A percentile compares a stretch with the other conserved stretches of the same genome.
These are phyloP conservation scores for Candida michaelii DNA, from an alignment of 805 yeast species.

Conservation along the genomic window DNA sequence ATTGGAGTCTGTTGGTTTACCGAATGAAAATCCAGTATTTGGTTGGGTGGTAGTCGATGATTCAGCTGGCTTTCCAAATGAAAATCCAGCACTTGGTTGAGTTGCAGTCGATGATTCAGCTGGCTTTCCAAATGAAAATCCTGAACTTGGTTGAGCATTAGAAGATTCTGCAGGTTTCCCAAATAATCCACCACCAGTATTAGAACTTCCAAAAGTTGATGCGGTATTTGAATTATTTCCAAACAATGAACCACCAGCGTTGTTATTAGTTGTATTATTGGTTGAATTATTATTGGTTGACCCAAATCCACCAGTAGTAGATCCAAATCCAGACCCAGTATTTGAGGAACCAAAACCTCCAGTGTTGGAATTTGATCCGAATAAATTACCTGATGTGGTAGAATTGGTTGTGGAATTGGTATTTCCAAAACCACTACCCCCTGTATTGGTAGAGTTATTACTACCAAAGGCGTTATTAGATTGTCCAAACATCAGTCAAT, in stretches of 20 bases:
- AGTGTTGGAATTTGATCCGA: slow-evolving; percentile 21
- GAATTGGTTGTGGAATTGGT: slow-evolving; percentile 1
- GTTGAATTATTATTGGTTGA: slow-evolving; percentile 4
- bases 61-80: slow-evolving; percentile 9
- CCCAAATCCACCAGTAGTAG: slow-evolving; percentile 2
- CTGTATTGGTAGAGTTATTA: slow-evolving; percentile 4
- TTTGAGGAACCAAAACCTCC: slow-evolving; percentile 6
- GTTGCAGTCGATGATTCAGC: no score
- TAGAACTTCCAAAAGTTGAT: slow-evolving; percentile 5
- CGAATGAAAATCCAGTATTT: slow-evolving; percentile 11
- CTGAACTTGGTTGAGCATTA: slow-evolving; percentile 10
- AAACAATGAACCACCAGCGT: slow-evolving; percentile 10
- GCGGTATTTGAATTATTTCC: slow-evolving; percentile 2
- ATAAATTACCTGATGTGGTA: slow-evolving; percentile 16
- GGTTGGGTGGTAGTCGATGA: slow-evolving; percentile 12
- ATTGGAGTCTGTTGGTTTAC: slow-evolving; percentile 11
- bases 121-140: slow-evolving; percentile 16
- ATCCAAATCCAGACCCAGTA: slow-evolving; percentile 8
- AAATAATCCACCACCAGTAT: slow-evolving; percentile 6
- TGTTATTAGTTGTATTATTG: background rate
- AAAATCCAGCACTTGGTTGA: slow-evolving; percentile 8
- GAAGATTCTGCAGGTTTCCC: slow-evolving; percentile 11
- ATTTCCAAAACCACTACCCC: slow-evolving; percentile 22
- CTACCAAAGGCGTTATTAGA: slow-evolving; percentile 10
- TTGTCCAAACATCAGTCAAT: slow-evolving; percentile 9